Conservation (phyloP, 2,329 filamentous ascomycete genomes). For the Amylocarpus encephaloides region DNA sequence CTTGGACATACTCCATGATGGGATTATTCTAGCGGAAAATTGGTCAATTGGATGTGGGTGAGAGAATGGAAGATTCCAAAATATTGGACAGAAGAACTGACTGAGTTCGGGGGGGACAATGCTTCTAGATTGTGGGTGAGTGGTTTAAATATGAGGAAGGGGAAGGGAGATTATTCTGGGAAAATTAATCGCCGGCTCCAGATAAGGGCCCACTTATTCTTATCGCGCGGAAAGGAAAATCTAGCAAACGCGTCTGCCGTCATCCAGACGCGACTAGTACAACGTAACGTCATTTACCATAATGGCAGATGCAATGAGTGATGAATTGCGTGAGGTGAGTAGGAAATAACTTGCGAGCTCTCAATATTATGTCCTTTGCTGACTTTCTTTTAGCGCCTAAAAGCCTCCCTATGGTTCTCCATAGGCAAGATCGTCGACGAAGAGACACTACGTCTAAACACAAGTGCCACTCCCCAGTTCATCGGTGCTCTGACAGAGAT, state of each 20-base stretch:
- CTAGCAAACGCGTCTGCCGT: conserved; percentile 17
- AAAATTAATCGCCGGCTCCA: not conserved
- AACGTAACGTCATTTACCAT: not conserved
- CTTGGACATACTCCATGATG: conserved; percentile 1
- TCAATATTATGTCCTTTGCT: not conserved
- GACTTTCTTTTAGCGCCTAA: conserved; percentile 56
- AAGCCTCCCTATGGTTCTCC: conserved; percentile 77
- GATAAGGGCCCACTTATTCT: conserved; percentile 1
- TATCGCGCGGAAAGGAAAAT: conserved; percentile 7
- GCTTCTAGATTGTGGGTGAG: not conserved
- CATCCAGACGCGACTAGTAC: not conserved
- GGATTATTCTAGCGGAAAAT: not conserved
- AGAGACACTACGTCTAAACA: conserved; percentile 63
- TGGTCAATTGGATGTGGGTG: not conserved
- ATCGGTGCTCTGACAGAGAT: conserved; percentile 81
- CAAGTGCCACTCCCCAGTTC: conserved; percentile 88
- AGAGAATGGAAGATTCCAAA: not conserved
- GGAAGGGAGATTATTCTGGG: not conserved
- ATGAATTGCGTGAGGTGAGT: conserved; percentile 19
- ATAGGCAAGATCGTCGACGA: conserved; percentile 86
- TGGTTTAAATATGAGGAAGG: not conserved
- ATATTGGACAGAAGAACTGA: not conserved
- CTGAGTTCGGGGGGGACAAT: too few species aligned
- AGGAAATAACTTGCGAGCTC: not conserved
- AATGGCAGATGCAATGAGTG: conserved; percentile 23